Evolutionary conservation across 805 yeast species (phyloP).

Genomic region (Candida palmyrensis): DNA sequence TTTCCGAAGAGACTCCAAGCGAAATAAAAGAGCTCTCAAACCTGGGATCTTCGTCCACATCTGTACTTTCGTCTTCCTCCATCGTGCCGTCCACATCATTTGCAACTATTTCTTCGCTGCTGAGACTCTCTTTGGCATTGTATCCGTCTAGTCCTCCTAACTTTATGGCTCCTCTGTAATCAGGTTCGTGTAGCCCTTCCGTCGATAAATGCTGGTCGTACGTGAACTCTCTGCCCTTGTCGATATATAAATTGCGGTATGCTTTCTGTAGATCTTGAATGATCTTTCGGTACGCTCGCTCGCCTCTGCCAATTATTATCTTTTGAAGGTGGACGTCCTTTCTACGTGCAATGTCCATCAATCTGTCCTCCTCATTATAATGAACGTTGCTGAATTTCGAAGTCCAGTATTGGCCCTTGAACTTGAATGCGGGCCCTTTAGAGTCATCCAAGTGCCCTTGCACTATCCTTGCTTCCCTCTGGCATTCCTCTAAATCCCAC

Average conservation of each 20-base stretch:
- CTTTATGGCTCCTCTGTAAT: conserved; percentile 5
- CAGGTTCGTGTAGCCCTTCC: conserved; percentile 5
- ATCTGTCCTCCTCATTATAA: conserved; percentile 6
- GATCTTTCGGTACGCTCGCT: conserved; percentile 14
- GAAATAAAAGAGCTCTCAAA: background rate
- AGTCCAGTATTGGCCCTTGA: conserved; percentile 8
- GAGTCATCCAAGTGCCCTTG: conserved; percentile 6
- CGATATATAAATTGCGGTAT: conserved; percentile 9
- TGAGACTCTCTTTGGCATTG: conserved; percentile 8
- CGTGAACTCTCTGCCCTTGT: conserved; percentile 6
- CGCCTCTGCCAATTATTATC: conserved; percentile 22
- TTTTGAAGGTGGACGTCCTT: conserved; percentile 20
- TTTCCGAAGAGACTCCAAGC: conserved; percentile 2
- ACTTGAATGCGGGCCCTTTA: background rate
- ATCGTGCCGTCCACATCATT: background rate
- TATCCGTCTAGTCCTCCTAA: conserved; percentile 14
- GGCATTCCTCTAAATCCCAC: conserved; percentile 28
- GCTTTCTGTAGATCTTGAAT: conserved; percentile 20
- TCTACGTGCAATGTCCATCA: conserved; percentile 8
- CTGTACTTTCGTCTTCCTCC: conserved; percentile 2
- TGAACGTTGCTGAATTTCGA: conserved; percentile 4
- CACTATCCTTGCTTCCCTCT: conserved; percentile 21
- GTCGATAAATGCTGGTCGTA: background rate
- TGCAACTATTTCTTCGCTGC: conserved; percentile 1
- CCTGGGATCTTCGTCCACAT: conserved; percentile 1